These are phyloP conservation scores for Cryphonectria nitschkei DNA, from an alignment of 2,329 filamentous ascomycete genomes.

Conservation along the genomic window DNA sequence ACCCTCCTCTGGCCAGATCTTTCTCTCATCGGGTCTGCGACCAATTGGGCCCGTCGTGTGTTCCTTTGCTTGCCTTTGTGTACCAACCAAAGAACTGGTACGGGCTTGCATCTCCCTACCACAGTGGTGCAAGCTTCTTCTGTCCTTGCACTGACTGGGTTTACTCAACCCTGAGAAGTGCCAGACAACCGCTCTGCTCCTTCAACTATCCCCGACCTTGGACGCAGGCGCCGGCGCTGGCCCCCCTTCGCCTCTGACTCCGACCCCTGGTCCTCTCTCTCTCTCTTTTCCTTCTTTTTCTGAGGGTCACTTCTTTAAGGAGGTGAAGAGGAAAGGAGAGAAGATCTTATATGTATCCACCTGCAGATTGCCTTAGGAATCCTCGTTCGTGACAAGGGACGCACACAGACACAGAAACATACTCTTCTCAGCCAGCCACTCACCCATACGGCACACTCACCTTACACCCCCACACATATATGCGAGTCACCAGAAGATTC, in stretches of 20 bases:
- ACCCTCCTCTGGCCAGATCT: neutral
- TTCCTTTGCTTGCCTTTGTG: constrained; percentile 33
- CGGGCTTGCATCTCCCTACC: constrained; percentile 24
- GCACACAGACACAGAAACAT: neutral
- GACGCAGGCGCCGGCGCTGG: constrained; percentile 18
- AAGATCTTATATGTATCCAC: constrained; percentile 21
- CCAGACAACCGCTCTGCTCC: constrained; percentile 13
- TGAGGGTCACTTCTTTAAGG: neutral
- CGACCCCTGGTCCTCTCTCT: constrained; percentile 9
- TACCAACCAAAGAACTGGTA: constrained; percentile 15
- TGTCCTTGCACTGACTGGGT: constrained; percentile 7
- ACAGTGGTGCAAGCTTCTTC: constrained; percentile 21
- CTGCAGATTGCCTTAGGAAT: neutral
- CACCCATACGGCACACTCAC: neutral
- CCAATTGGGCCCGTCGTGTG: constrained; percentile 16
- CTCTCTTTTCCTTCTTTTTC: neutral
- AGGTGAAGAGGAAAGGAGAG: constrained; percentile 1
- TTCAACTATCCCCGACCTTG: constrained; percentile 14
- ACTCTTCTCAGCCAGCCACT: neutral
- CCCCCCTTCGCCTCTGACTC: constrained; percentile 8
- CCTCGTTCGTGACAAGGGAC: neutral
- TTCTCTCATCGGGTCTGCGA: neutral
- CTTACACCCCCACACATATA: neutral
- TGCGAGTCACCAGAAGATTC: neutral
- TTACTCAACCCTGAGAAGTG: constrained; percentile 11